Conservation (phyloP, 1,139 yeast genomes). For the Schwanniomyces etchellsii region DNA sequence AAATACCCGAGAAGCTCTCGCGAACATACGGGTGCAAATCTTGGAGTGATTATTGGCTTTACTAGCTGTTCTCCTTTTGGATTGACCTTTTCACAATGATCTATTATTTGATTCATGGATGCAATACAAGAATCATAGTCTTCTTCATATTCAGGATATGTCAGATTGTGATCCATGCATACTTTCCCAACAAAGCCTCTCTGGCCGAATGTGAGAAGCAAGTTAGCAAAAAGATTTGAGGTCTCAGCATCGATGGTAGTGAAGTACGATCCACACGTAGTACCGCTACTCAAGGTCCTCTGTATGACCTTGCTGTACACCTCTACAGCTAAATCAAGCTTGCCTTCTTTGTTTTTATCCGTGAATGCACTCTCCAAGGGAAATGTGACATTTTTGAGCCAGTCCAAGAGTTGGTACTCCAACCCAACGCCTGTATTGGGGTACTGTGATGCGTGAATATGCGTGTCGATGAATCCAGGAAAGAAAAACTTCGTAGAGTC, state of each 20-base stretch:
- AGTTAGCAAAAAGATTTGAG: slow-evolving; percentile 68
- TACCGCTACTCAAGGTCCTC: slow-evolving; percentile 70
- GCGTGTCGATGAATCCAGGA: slow-evolving; percentile 95
- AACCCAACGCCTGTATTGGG: slow-evolving; percentile 94
- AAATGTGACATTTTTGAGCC: slow-evolving; percentile 85
- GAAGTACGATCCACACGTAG: slow-evolving; percentile 88
- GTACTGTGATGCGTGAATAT: slow-evolving; percentile 93
- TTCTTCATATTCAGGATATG: slow-evolving; percentile 69
- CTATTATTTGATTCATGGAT: slow-evolving; percentile 54
- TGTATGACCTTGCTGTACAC: slow-evolving; percentile 62
- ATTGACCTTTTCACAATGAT: slow-evolving; percentile 48
- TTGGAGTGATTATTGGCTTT: slow-evolving; percentile 81
- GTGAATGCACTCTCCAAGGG: slow-evolving; percentile 62
- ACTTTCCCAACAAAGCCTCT: slow-evolving; percentile 90
- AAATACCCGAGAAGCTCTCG: slow-evolving; percentile 54
- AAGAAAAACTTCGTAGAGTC: slow-evolving; percentile 51
- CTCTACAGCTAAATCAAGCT: slow-evolving; percentile 46
- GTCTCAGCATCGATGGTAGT: slow-evolving; percentile 82
- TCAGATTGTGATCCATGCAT: slow-evolving; percentile 68
- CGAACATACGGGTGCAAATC: slow-evolving; percentile 91
- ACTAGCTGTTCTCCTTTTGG: slow-evolving; percentile 44
- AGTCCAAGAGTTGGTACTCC: slow-evolving; percentile 75
- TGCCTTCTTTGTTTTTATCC: slow-evolving; percentile 30
- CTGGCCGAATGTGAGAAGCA: slow-evolving; percentile 66
- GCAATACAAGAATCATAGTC: slow-evolving; percentile 50